Percentiles rank a stretch among this genome's conserved stretches.
Evolutionary conservation across 208 protist species (phyloP).

Genomic region (Wallacemonas sp.): DNA sequence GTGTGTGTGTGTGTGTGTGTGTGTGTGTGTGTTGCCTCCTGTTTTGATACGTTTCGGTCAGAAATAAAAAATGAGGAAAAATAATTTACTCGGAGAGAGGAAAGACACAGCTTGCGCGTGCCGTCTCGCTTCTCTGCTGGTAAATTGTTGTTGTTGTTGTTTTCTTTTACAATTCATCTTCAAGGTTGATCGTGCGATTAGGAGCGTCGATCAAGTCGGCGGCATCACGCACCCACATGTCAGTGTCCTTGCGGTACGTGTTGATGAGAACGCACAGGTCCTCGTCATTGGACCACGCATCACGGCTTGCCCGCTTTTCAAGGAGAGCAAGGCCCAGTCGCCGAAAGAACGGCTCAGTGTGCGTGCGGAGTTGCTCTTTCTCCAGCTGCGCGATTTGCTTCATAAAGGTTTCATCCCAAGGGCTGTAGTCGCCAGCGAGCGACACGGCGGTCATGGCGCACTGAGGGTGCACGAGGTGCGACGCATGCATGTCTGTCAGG

Average conservation of each 20-base stretch:
- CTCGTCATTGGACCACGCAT: constrained; percentile 14
- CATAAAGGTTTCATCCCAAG: not conserved
- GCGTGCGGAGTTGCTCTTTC: constrained; percentile 7
- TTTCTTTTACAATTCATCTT: no score
- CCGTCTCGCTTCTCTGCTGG: no score
- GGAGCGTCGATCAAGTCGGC: constrained; percentile 14
- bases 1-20: no score
- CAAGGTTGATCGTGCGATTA: no score
- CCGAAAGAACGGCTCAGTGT: constrained; percentile 20
- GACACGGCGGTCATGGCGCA: not conserved
- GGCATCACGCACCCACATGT: constrained; percentile 30
- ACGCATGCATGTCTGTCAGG: not conserved
- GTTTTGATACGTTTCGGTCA: no score
- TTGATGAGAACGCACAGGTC: not conserved
- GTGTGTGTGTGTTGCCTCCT: no score
- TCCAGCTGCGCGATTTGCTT: constrained; percentile 13
- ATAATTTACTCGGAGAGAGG: no score
- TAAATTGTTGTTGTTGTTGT: no score
- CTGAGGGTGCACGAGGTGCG: constrained; percentile 8
- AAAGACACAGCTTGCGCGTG: no score
- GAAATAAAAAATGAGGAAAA: no score
- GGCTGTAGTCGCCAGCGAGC: not conserved
- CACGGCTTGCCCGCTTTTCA: not conserved
- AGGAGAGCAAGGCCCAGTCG: constrained; percentile 26
- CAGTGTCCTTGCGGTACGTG: constrained; percentile 14